Evolutionary conservation across 2,329 filamentous ascomycete species (phyloP), one percentile per base, ranked within the genome.

Genomic region (Penicillium sp.): DNA sequence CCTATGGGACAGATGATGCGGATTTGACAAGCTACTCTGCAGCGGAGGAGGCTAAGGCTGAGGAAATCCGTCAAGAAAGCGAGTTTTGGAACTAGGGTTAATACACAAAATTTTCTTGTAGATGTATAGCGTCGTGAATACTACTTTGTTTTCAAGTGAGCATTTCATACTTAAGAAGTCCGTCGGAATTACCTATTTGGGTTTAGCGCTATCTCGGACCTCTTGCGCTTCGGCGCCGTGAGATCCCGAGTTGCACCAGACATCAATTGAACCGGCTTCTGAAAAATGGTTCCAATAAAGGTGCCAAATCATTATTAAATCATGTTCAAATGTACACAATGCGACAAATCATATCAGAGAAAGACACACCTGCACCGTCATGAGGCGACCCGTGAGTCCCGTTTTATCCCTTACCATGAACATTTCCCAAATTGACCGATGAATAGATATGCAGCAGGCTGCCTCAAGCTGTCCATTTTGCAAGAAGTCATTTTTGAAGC

Each of bases 301-400:
- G 18, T 18, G 18, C 18, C 11, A 12, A 40, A 4, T 12, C 9
- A 40, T 12, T 25, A 26, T 33, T 22, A n/a, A 27, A 56, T 44
- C 49, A 67, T 69, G 67, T 70, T 70, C 35, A 57, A 55, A 35
- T 71, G 68, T 50, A 47, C 61, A 14, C 55, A 61, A 41, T 71
- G 68, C 48, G 60, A 64, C n/a, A 70, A 67, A n/a, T 42, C 58
- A 9, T 71, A 71, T 15, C 63, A 65, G 18, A 58, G 68, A 29
- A 71, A 67, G 50, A 56, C 64, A 0, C 68, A 71, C 58, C 43
- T 71, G 5, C 51, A 57, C 14, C 68, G 68, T 1, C 68, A 71
- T 58, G 63, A 69, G 49, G 49, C 58, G 31, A 69, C 64, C 18
- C 68, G 68, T 70, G 57, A 56, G 59, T n/a, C 41, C 18, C 41